A percentile compares a stretch with the other conserved stretches of the same genome.
Evolutionary conservation across 1,284 basidiomycete species (phyloP).

Genomic region (Tetrapyrgos nigripes): DNA sequence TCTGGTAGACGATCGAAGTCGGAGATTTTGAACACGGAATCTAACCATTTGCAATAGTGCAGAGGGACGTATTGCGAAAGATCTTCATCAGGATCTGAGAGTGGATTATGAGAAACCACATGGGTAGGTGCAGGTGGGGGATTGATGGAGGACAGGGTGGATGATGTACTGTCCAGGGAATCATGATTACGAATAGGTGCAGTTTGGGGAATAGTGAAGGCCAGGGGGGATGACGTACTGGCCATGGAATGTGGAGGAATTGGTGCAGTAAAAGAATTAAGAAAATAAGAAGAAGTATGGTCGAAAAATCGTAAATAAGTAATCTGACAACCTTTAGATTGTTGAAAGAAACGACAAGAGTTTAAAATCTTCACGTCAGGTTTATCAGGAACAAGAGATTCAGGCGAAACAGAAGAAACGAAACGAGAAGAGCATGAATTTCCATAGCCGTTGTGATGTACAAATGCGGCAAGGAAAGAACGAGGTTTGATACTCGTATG

Average conservation of each 20-base stretch:
- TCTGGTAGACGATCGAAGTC: conserved; percentile 8
- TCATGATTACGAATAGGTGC: too few relatives aligned
- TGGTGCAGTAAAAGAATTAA: not conserved
- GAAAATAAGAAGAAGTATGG: too few relatives aligned
- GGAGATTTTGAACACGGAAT: conserved; percentile 9
- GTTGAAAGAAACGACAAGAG: not conserved
- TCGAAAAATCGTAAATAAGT: conserved; percentile 1
- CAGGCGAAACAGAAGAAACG: not conserved
- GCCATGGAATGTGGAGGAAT: not conserved
- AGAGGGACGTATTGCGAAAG: not conserved
- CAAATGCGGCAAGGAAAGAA: not conserved
- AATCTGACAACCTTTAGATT: conserved; percentile 2
- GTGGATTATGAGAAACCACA: not conserved
- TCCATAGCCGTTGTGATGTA: conserved; percentile 4
- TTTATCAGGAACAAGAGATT: not conserved
- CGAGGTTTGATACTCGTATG: not conserved
- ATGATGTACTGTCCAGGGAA: too few relatives aligned
- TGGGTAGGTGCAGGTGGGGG: not conserved
- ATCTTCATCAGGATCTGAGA: not conserved
- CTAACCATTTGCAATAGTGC: not conserved
- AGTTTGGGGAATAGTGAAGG: too few relatives aligned
- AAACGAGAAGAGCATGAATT: not conserved
- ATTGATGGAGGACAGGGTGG: too few relatives aligned
- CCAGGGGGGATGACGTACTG: not conserved
- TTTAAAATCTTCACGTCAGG: not conserved